Evolutionary conservation across 805 yeast genomes (phyloP), one percentile per base, ranked within the genome.

Genomic region (Metschnikowia anglica): DNA sequence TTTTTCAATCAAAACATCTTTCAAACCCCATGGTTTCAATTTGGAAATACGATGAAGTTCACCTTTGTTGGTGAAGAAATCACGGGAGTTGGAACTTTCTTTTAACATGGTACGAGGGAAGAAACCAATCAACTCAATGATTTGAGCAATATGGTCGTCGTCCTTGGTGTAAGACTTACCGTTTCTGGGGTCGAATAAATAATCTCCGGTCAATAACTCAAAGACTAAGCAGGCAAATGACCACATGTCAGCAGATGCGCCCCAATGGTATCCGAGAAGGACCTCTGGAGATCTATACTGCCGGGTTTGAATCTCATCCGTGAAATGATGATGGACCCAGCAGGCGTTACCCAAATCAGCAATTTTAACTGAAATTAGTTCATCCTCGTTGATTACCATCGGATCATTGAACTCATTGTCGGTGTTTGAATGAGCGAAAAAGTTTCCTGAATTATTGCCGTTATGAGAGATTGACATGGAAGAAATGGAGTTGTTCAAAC

Each of bases 291-390:
- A 68, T 27, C 88, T 61, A 55, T 81, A 81, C 53, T 81, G 86
- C 44, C 88, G 61, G 2, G 88, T 81, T 59, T 81, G 85, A 46
- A 81, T 81, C 55, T 81, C 85, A 53, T 80, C 78, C 4, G 86
- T 80, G 57, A 77, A 82, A 57, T 82, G 88, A 40, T 73, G 75
- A 52, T 76, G 68, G 20, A 68, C 64, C 79, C 82, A 80, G 60
- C 86, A 81, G 3, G 86, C 84, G 57, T 82, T 82, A 25, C 88
- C 88, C 47, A 82, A 68, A 59, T 82, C 88, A 2, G 87, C 87
- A 29, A 82, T 74, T 51, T 82, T 82, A 27, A 81, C 78, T n/a
- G 53, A 49, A 17, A 52, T 48, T 37, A 81, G 58, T 49, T 84
- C 84, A 38, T 74, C 69, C 41, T 67, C 67, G 54, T 63, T 63